Base-by-base conservation (phyloP, 495 filamentous ascomycete species). In the Aspergillus funiculosus region DNA sequence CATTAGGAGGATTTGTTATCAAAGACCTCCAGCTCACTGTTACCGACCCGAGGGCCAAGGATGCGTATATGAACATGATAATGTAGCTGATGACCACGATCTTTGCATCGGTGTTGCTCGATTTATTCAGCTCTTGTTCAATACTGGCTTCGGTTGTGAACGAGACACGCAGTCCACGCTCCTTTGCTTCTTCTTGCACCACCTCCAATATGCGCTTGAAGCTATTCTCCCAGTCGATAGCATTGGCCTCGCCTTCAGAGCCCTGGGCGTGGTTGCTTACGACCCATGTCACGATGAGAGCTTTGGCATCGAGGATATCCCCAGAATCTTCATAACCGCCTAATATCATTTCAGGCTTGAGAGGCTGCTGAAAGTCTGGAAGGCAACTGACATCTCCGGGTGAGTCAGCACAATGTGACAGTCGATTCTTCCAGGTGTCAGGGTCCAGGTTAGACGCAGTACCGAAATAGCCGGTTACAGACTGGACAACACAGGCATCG, bases 11-110 rank as follows among this genome's bases (percentile, higher is more conserved):
- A 58, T 90, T 92, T 38, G 75, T 75, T 20, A 95, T 52, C 31
- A 96, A 67, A 40, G 88, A 83, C 45, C 73, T 75, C 48, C 86
- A 67, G 24, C 84, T 83, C 24, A 95, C 68, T 1, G 86, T 90
- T 9, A 83, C 89, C 2, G 89, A 94, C 2, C 92, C 94, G 3
- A 98, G 68, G 3, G 92, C 89, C 25, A 98, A 58, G 1, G 89
- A 96, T 3, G 89, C 92, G 56, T 98, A 98, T 26, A 98, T 62
- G 60, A 98, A 97, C 92, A 98, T 98, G 64, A 95, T 85, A 50
- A 97, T 78, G 67, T 98, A 98, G 71, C 91, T 96, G 64, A 97
- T 85, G 30, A 94, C 84, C 10, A 98, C 81, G 52, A 98, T 97
- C 64, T 91, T 95, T 14, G 90, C 92, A 64, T 98, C 92, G 2